Evolutionary conservation across 2,329 filamentous ascomycete genomes (phyloP), one percentile per base, ranked within the genome.

Genomic region (Lachnellula hyalina): DNA sequence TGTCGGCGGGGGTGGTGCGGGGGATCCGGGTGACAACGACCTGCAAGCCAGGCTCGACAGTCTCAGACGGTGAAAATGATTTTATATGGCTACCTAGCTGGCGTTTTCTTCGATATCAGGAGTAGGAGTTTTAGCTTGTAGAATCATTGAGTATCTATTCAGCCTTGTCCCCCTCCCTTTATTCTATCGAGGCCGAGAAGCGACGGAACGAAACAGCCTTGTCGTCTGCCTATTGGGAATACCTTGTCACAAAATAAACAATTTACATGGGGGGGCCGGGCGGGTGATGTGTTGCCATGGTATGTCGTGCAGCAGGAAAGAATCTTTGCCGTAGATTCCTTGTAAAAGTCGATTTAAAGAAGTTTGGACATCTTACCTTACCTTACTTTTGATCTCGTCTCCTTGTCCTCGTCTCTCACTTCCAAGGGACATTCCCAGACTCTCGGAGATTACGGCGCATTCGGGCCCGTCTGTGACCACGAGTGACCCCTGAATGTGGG

Each of bases 41-140:
- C 82, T 99, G 25, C 92, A 97, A 75, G 93, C 94, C 61, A 84
- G 94, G 56, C 80, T 99, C 51, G 90, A 97, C 70, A 96, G 92
- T 71, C 76, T 97, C 55, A 61, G 67, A 56, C 58, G 67, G 58
- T 68, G 55, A 64, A 40, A 32, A 28, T 54, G 60, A 56, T 55
- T 62, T 61, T 49, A n/a, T 23, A 48, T 53, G 36, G n/a, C 46
- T 25, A 51, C 36, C n/a, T 53, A 59, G 57, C 49, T 36, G 57
- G 60, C 58, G 58, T 62, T 62, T 51, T 19, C 21, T 50, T 53
- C 38, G n/a, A 41, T 23, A 48, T 44, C n/a, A 53, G 58, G 59
- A 52, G 42, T 28, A 25, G 44, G 23, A 46, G 44, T 44, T 38
- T 14, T n/a, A 14, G 6, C 14, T 38, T 58, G 41, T 47, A 54